Evolutionary conservation across 805 yeast species (phyloP).

Genomic region (Wickerhamomyces bisporus): DNA sequence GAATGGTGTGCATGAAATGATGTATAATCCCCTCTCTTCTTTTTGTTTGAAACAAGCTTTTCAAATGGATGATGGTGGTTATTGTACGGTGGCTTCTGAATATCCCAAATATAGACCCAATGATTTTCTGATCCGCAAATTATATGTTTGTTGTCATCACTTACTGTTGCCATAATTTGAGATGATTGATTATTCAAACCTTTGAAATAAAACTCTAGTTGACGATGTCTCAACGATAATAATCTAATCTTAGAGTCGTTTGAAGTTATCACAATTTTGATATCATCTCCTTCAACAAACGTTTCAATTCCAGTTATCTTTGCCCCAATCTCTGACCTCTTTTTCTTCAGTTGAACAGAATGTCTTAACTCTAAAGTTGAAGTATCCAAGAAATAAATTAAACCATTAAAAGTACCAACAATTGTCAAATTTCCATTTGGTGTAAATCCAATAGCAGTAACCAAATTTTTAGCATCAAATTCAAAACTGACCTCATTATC

Average conservation of each 20-base stretch:
- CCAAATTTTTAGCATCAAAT: constrained; percentile 55
- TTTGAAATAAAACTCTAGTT: constrained; percentile 60
- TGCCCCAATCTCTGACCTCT: constrained; percentile 32
- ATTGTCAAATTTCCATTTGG: constrained; percentile 56
- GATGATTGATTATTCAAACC: constrained; percentile 71
- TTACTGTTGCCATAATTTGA: constrained; percentile 61
- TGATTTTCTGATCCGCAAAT: constrained; percentile 86
- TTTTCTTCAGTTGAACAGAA: constrained; percentile 43
- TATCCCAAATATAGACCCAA: constrained; percentile 79
- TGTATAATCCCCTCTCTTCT: constrained; percentile 56
- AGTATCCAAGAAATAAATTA: constrained; percentile 55
- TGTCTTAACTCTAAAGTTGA: constrained; percentile 48
- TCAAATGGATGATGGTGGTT: constrained; percentile 9
- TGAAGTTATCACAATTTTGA: constrained; percentile 57
- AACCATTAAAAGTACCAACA: constrained; percentile 80
- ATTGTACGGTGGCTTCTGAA: constrained; percentile 24
- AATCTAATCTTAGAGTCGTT: constrained; percentile 78
- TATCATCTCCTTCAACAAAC: constrained; percentile 32
- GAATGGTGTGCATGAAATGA: constrained; percentile 75
- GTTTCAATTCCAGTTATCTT: constrained; percentile 75
- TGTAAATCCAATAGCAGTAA: constrained; percentile 71
- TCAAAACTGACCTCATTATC: constrained; percentile 62
- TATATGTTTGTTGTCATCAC: constrained; percentile 53
- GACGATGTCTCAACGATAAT: constrained; percentile 47
- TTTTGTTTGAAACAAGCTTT: constrained; percentile 15